A percentile compares a stretch with the other conserved stretches of the same genome.
phyloP scores from a whole-genome alignment of 495 filamentous ascomycete genomes.

The Parachaetomium inaequale region DNA sequence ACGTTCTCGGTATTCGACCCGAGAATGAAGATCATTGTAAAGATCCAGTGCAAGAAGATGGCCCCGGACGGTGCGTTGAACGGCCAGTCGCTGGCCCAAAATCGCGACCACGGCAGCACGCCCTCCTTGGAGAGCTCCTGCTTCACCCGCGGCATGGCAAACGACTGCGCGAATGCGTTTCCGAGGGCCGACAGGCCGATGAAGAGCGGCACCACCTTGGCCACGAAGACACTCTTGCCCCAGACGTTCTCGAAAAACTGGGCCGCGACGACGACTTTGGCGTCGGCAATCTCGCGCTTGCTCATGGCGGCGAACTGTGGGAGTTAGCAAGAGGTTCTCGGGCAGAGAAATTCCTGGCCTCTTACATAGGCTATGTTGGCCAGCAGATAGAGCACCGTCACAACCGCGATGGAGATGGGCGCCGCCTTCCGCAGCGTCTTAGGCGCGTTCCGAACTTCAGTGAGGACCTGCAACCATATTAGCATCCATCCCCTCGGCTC shows the following conservation, averaged over 20 bases:
- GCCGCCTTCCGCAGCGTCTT: slow-evolving; percentile 58
- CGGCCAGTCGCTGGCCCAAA: slow-evolving; percentile 62
- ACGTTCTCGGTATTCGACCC: slow-evolving; percentile 28
- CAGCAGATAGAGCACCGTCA: slow-evolving; percentile 59
- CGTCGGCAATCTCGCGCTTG: slow-evolving; percentile 51
- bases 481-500: neutral
- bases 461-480: slow-evolving; percentile 32
- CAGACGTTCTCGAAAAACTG: slow-evolving; percentile 58
- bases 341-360: neutral
- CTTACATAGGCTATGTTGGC: slow-evolving; percentile 52
- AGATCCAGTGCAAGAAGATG: slow-evolving; percentile 60
- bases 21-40: slow-evolving; percentile 57
- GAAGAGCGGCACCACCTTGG: slow-evolving; percentile 56
- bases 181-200: slow-evolving; percentile 62
- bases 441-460: slow-evolving; percentile 55
- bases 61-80: slow-evolving; percentile 54
- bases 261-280: slow-evolving; percentile 54
- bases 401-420: slow-evolving; percentile 51
- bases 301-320: slow-evolving; percentile 59
- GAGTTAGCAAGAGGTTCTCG: neutral
- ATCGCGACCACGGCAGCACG: slow-evolving; percentile 51
- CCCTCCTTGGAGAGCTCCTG: slow-evolving; percentile 60
- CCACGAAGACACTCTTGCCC: slow-evolving; percentile 38
- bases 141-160: slow-evolving; percentile 58
- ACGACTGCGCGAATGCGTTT: slow-evolving; percentile 62